Conservation (phyloP, 441 rosid species). For the Cnidoscolus chayamansa region DNA sequence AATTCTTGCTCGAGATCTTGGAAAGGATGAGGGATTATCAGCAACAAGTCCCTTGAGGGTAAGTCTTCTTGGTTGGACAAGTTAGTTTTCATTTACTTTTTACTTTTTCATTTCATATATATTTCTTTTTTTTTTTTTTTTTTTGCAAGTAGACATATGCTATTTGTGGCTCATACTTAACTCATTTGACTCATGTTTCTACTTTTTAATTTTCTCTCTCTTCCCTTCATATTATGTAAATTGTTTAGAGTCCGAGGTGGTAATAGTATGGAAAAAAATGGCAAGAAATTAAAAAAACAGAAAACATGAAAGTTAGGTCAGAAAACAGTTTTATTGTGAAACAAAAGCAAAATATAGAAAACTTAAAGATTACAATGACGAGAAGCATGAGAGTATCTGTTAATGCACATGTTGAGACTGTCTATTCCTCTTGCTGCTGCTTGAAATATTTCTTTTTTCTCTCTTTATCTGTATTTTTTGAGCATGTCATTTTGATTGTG, state of each 20-base stretch:
- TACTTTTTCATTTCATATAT: neutral
- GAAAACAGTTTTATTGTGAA: neutral
- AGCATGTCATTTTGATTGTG: neutral
- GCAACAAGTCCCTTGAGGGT: slow-evolving; percentile 80
- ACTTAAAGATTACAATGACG: neutral
- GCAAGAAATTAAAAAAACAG: neutral
- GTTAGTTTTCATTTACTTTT: neutral
- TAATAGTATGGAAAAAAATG: neutral
- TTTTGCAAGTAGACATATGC: neutral
- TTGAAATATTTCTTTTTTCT: neutral
- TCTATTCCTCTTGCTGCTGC: neutral
- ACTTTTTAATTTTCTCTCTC: neutral
- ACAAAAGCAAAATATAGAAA: neutral
- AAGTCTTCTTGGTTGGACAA: slow-evolving; percentile 25
- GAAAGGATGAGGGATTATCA: slow-evolving; percentile 76
- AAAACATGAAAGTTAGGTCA: neutral
- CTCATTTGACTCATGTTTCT: neutral
- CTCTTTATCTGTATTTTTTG: neutral
- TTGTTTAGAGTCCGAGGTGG: neutral
- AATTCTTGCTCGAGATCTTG: slow-evolving; percentile 67
- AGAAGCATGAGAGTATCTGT: too few species aligned
- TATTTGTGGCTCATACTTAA: neutral
- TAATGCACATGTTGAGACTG: too few species aligned
- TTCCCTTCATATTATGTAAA: neutral
- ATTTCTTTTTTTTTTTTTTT: neutral